A percentile compares a stretch with the other conserved stretches of the same genome.
Conservation (phyloP, 257 asterid genomes). For the Jasminum sambac region DNA sequence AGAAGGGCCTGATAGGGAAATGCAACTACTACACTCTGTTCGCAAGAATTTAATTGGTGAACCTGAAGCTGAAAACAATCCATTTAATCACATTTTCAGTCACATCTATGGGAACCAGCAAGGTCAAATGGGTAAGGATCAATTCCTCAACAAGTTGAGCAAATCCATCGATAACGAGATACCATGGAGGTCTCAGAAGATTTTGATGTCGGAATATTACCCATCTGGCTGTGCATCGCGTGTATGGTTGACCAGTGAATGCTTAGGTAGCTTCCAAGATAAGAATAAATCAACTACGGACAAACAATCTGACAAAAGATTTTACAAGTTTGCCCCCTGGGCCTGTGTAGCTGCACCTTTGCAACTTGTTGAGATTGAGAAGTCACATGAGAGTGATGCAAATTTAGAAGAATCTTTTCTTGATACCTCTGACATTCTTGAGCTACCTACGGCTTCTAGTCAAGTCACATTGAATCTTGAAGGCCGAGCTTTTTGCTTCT, state of each 20-base stretch:
- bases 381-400: conserved; percentile 29
- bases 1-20: conserved; percentile 74
- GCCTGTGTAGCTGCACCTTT: conserved; percentile 85
- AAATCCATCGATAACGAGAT: conserved; percentile 49
- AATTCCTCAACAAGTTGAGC: conserved; percentile 66
- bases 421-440: conserved; percentile 48
- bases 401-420: conserved; percentile 35
- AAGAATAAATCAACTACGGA: conserved; percentile 47
- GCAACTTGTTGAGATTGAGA: conserved; percentile 46
- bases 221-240: conserved; percentile 55
- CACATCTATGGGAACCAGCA: conserved; percentile 58
- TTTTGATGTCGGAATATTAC: conserved; percentile 72
- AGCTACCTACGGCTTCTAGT: conserved; percentile 39
- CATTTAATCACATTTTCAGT: conserved; percentile 65
- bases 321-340: conserved; percentile 77
- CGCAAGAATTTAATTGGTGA: conserved; percentile 58
- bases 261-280: conserved; percentile 55
- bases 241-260: conserved; percentile 85
- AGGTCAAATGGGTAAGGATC: conserved; percentile 57
- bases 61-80: conserved; percentile 59
- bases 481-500: conserved; percentile 94
- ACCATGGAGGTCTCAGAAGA: conserved; percentile 91
- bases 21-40: conserved; percentile 84
- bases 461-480: conserved; percentile 50
- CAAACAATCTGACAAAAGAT: conserved; percentile 57